These are phyloP conservation scores for Phytophthora palmivora DNA, from an alignment of 352 stramenopile species.

Conservation along the genomic window DNA sequence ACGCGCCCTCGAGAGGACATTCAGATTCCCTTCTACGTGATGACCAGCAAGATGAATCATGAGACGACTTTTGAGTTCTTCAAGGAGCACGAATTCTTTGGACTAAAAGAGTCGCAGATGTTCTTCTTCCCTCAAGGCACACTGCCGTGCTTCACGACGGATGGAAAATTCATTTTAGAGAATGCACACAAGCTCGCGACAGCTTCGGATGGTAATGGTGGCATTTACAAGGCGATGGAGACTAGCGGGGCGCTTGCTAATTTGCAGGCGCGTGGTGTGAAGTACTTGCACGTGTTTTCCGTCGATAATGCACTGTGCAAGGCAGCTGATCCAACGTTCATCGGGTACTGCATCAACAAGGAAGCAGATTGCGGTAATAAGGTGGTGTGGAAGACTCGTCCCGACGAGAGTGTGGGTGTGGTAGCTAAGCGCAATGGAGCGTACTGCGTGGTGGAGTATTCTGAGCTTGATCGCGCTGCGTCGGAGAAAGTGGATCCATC, in stretches of 20 bases:
- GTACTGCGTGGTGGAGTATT: slow-evolving; percentile 98
- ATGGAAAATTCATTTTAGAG: slow-evolving; percentile 98
- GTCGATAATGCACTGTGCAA: slow-evolving; percentile 99
- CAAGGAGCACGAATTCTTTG: slow-evolving; percentile 91
- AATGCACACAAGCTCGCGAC: slow-evolving; percentile 80
- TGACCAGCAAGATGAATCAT: slow-evolving; percentile 98
- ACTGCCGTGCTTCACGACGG: slow-evolving; percentile 93
- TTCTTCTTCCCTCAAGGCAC: slow-evolving; percentile 97
- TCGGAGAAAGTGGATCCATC: slow-evolving; percentile 63
- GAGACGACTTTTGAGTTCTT: slow-evolving; percentile 94
- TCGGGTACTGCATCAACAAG: slow-evolving; percentile 96
- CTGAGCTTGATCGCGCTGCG: slow-evolving; percentile 90
- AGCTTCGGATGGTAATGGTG: slow-evolving; percentile 98
- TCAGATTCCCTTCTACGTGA: slow-evolving; percentile 92
- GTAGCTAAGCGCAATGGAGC: slow-evolving; percentile 83
- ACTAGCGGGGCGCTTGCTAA: slow-evolving; percentile 89
- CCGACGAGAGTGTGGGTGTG: slow-evolving; percentile 95
- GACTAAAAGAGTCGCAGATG: slow-evolving; percentile 79
- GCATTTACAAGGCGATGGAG: slow-evolving; percentile 94
- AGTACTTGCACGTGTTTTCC: slow-evolving; percentile 97
- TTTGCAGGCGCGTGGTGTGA: slow-evolving; percentile 87
- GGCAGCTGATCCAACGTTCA: slow-evolving; percentile 95
- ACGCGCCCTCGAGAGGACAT: neutral
- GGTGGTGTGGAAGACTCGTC: slow-evolving; percentile 93
- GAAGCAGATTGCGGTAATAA: slow-evolving; percentile 97